A percentile compares a stretch with the other conserved stretches of the same genome.
Evolutionary conservation across 345 rosid genomes (phyloP).

Genomic region (Clarkia xantiana): DNA sequence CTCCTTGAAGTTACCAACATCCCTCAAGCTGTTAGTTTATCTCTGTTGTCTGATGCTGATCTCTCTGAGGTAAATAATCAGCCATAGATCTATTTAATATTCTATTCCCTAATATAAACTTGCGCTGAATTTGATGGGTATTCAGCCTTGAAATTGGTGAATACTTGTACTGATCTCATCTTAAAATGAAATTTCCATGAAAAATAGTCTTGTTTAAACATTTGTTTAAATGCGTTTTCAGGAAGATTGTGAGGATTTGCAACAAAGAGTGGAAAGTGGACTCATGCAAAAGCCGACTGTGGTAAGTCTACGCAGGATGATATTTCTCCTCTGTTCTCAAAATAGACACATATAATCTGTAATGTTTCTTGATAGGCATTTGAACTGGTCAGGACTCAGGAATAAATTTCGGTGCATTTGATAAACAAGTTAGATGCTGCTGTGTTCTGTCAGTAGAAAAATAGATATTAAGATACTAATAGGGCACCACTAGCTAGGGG

Average conservation of each 20-base stretch:
- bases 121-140: background rate
- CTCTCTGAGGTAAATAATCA: constrained; percentile 27
- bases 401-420: no score
- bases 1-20: constrained; percentile 24
- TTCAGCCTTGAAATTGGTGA: background rate
- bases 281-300: constrained; percentile 18
- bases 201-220: no score
- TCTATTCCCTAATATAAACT: background rate
- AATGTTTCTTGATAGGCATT: background rate
- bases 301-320: constrained; percentile 14
- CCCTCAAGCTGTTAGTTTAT: constrained; percentile 19
- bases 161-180: background rate
- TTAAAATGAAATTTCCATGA: no score
- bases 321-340: no score
- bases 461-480: no score
- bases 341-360: no score
- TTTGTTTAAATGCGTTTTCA: constrained; percentile 4
- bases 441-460: no score
- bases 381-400: background rate
- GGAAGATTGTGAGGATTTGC: constrained; percentile 49
- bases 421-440: no score
- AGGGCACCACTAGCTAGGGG: no score
- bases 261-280: constrained; percentile 21
- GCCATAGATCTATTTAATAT: background rate
- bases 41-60: constrained; percentile 30